These are phyloP conservation scores for Cinchona pubescens DNA, from an alignment of 257 asterid species.

Conservation along the genomic window DNA sequence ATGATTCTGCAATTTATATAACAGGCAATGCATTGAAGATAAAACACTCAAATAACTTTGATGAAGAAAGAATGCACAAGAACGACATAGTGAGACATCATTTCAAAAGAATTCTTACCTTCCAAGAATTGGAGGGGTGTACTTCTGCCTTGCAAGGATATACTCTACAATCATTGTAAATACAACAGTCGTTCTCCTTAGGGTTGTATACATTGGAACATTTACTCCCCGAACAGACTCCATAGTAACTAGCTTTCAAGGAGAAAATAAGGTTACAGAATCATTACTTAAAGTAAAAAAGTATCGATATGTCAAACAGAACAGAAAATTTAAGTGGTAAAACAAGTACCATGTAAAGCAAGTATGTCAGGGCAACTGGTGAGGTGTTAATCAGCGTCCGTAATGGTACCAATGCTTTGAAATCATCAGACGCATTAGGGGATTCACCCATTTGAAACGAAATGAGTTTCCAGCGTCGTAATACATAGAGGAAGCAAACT, in stretches of 20 bases:
- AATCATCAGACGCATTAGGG: slow-evolving; percentile 36
- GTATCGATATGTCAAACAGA: slow-evolving; percentile 8
- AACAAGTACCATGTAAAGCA: slow-evolving; percentile 76
- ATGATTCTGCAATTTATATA: background rate
- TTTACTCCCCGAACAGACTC: slow-evolving; percentile 92
- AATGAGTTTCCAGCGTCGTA: slow-evolving; percentile 60
- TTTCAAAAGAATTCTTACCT: slow-evolving; percentile 43
- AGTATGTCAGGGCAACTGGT: slow-evolving; percentile 69
- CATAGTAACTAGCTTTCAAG: slow-evolving; percentile 81
- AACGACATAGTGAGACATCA: background rate
- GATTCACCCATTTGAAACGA: slow-evolving; percentile 59
- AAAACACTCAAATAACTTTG: background rate
- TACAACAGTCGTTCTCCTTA: slow-evolving; percentile 88
- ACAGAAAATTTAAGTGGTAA: slow-evolving; percentile 9
- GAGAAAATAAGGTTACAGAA: slow-evolving; percentile 30
- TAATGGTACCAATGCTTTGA: slow-evolving; percentile 48
- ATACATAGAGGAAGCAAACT: slow-evolving; percentile 59
- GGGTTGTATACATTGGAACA: slow-evolving; percentile 95
- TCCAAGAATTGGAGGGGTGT: slow-evolving; percentile 54
- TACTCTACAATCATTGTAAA: slow-evolving; percentile 85
- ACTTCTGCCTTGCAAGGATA: slow-evolving; percentile 60
- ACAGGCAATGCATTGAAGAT: background rate
- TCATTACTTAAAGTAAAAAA: slow-evolving; percentile 9
- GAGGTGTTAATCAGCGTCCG: slow-evolving; percentile 54
- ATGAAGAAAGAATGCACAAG: background rate